Evolutionary conservation across 768 basidiomycete species (phyloP), one percentile per base, ranked within the genome.

Genomic region (Trametes maxima): DNA sequence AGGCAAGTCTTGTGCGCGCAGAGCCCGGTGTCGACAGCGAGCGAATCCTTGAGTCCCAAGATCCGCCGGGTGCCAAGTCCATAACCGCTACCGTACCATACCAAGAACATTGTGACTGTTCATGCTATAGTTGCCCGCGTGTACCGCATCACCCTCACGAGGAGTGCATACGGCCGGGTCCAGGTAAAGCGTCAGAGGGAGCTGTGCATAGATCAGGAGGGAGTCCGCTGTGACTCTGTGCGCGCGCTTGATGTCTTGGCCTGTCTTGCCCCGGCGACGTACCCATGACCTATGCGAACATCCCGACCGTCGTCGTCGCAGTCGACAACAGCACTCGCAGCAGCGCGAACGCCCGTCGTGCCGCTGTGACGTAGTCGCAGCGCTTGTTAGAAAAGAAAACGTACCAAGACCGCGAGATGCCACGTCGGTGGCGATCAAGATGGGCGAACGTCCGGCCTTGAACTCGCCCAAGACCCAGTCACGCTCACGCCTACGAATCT

Each of bases 361-460:
- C 68, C 70, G 66, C 76, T 67, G 60, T 62, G 69, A 71, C 67
- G 50, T 59, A 65, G 72, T 70, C 69, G 71, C 66, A 81, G 82
- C 82, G 80, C 83, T 80, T 80, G 78, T 45, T 72, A 74, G 74
- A 69, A 81, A 35, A 72, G 72, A 64, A 73, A 71, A 94, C 96
- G 82, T 90, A 98, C 97, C 97, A 74, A 99, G 87, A 85, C 96
- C 96, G 87, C 96, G 95, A 74, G 95, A 97, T 63, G 96, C 97
- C 70, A 99, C 96, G 75, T 98, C 97, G 68, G 97, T 98, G 78
- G 97, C 97, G 72, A 98, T 93, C 72, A 99, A 84, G 75, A 99
- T 98, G 2, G 96, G 96, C 35, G 92, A 95, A 65, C 95, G 90
- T 69, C 97, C 95, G 57, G 94, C 90, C 79, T 98, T 98, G 84